Base-by-base conservation (phyloP, 1,284 basidiomycete genomes). In the Irpex sp. region DNA sequence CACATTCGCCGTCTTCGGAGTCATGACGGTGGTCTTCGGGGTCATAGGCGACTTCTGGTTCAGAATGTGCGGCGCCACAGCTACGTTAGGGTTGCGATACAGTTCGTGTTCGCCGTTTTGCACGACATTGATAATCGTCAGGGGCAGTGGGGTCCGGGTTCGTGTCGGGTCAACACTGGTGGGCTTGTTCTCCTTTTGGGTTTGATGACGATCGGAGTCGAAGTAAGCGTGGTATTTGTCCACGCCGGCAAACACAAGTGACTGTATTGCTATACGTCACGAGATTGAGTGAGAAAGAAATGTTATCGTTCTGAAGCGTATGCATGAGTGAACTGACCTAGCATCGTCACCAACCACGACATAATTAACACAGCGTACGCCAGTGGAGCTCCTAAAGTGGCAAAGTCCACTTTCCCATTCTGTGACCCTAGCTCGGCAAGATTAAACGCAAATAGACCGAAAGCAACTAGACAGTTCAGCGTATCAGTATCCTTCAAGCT, bases 261-360 rank as follows among this genome's bases (percentile, higher is more conserved):
- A 57, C 16, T 49, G 36, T 8, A 60, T 51, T 3, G 59, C 55
- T 59, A 5, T 14, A 54, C 10, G 33, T 19, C 16, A 9, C 1
- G 23, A 21, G 16, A 14, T 12, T 35, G 6, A 16, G 37, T 9
- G 2, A 14, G 28, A 2, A 54, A 56, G 5, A 19, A 16, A 35
- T 10, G 33, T n/a, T n/a, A n/a, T n/a, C n/a, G n/a, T n/a, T n/a
- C n/a, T n/a, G n/a, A n/a, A n/a, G n/a, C n/a, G n/a, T n/a, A n/a
- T n/a, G n/a, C n/a, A n/a, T n/a, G n/a, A n/a, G n/a, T n/a, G n/a
- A n/a, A 35, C 36, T 42, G 18, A 60, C 59, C 36, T 19, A 61
- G 56, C n/a, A 58, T n/a, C 12, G 39, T 42, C 9, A 49, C 57
- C 16, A 61, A 28, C 48, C 47, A 61, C 33, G 60, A 61, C 37